A percentile compares a stretch with the other conserved stretches of the same genome.
Conservation (phyloP, 352 stramenopile genomes). For the Pythium apleroticum region DNA sequence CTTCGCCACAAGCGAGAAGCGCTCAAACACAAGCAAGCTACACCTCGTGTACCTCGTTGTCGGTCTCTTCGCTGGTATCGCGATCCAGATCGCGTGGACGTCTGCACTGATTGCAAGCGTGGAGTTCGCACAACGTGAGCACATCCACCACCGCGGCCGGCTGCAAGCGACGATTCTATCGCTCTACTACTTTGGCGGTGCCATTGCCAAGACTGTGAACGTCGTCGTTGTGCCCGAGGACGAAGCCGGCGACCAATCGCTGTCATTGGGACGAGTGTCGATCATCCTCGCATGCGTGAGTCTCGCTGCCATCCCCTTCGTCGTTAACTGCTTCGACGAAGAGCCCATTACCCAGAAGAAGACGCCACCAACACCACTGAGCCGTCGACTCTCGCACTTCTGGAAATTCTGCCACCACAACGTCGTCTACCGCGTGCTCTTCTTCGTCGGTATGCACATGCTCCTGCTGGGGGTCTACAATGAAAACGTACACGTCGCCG, state of each 20-base stretch:
- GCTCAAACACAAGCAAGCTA: too few species aligned
- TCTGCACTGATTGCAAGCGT: conserved; percentile 9
- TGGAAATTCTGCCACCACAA: conserved; percentile 25
- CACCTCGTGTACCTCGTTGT: conserved; percentile 1
- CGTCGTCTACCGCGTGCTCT: conserved; percentile 18
- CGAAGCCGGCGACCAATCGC: background rate
- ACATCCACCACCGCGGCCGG: conserved; percentile 13
- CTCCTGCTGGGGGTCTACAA: conserved; percentile 19
- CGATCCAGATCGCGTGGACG: conserved; percentile 21
- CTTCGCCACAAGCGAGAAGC: too few species aligned
- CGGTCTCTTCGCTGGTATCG: conserved; percentile 6
- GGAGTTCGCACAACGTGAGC: conserved; percentile 28
- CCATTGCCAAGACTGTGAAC: background rate
- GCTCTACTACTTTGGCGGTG: conserved; percentile 13
- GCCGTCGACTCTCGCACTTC: conserved; percentile 1
- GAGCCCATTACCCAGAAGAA: background rate
- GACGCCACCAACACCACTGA: too few species aligned
- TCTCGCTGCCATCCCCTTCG: background rate
- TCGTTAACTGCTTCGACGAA: conserved; percentile 2
- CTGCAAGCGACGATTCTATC: conserved; percentile 13
- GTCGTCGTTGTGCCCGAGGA: background rate
- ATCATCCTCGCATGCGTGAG: background rate
- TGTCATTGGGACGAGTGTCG: background rate
- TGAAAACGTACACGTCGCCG: conserved; percentile 13
- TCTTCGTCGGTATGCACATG: conserved; percentile 13